phyloP scores from a whole-genome alignment of 2,329 filamentous ascomycete genomes.

The Cercospora sp. region DNA sequence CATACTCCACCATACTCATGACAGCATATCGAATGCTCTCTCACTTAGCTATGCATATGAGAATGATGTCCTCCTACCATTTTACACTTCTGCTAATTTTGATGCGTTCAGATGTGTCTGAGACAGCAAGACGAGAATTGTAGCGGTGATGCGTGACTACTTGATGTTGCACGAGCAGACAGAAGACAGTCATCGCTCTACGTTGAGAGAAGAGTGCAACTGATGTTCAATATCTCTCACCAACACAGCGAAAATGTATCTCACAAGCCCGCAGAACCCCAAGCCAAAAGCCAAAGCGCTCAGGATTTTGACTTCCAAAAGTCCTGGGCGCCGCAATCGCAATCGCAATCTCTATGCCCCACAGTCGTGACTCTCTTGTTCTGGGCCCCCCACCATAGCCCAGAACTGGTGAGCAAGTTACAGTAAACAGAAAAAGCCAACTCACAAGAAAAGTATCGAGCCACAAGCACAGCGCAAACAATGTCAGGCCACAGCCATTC shows the following conservation, averaged over 20 bases:
- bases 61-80: not conserved
- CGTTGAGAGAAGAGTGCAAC: no score
- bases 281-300: not conserved
- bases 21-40: not conserved
- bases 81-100: not conserved
- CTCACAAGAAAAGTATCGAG: not conserved
- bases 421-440: not conserved
- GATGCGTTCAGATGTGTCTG: no score
- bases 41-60: not conserved
- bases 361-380: not conserved
- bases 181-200: no score
- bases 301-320: not conserved
- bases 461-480: not conserved
- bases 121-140: no score
- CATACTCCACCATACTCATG: not conserved
- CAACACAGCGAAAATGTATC: no score
- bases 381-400: not conserved
- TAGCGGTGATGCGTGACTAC: no score
- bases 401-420: not conserved
- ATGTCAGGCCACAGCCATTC: slow-evolving; percentile 47
- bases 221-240: no score
- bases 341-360: not conserved
- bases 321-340: not conserved
- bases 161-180: no score
- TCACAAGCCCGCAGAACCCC: no score